Percentiles rank a stretch among this genome's conserved stretches.
phyloP scores from a whole-genome alignment of 139 green algal species.

The Chlamydomonas sphaeroides region DNA sequence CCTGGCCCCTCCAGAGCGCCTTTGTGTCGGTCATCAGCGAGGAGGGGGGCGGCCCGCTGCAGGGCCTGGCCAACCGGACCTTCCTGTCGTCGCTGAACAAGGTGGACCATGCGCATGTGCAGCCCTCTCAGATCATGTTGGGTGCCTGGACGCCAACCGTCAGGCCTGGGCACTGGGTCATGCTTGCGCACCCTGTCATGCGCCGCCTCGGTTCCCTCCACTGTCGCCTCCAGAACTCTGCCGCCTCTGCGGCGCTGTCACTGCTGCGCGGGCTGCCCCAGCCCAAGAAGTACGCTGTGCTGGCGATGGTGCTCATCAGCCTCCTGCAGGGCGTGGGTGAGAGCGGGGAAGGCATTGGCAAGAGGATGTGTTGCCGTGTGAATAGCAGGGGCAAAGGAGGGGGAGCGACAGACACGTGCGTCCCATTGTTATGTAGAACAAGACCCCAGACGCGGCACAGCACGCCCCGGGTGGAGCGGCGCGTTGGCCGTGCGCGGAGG shows the following conservation, averaged over 20 bases:
- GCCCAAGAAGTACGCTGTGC: constrained; percentile 25
- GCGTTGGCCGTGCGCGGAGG: too few relatives aligned
- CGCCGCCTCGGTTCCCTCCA: not conserved
- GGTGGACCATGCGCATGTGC: too few relatives aligned
- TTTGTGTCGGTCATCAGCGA: constrained; percentile 17
- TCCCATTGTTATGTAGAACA: too few relatives aligned
- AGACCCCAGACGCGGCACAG: too few relatives aligned
- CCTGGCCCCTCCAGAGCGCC: constrained; percentile 15
- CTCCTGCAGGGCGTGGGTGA: constrained; percentile 6
- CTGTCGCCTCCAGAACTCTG: not conserved
- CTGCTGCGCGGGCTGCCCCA: constrained; percentile 38
- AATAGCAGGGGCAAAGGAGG: too few relatives aligned
- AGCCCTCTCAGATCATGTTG: too few relatives aligned
- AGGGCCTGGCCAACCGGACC: not conserved
- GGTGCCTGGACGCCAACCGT: too few relatives aligned
- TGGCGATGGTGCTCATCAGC: constrained; percentile 21
- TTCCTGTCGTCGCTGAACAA: constrained; percentile 6
- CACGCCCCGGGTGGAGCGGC: too few relatives aligned
- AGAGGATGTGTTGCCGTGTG: too few relatives aligned
- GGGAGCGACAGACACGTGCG: too few relatives aligned
- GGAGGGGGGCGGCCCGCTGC: not conserved
- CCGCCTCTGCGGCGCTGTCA: constrained; percentile 3
- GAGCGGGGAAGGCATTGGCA: too few relatives aligned
- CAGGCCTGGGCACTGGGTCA: not conserved
- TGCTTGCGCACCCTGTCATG: too few relatives aligned